Percentiles rank a stretch among this genome's conserved stretches.
These are phyloP conservation scores for Phytophthora cryptogea DNA, from an alignment of 352 stramenopile genomes.

Conservation along the genomic window DNA sequence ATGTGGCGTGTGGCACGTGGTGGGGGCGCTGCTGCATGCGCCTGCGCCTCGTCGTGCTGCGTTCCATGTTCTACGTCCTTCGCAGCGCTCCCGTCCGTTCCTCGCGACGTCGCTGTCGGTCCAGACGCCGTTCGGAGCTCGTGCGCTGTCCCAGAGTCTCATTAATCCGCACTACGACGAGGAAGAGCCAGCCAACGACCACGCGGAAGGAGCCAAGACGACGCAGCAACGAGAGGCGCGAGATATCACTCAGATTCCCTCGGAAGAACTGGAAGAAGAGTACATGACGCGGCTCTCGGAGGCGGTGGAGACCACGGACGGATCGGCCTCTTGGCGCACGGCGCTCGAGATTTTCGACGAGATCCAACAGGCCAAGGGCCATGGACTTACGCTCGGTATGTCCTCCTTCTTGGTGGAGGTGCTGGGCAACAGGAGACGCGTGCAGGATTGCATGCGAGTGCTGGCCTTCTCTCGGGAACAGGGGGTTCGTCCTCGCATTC, in stretches of 20 bases:
- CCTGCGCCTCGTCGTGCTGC: neutral
- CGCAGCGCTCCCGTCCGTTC: neutral
- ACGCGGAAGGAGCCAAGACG: neutral
- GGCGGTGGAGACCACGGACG: slow-evolving; percentile 40
- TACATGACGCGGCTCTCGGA: slow-evolving; percentile 30
- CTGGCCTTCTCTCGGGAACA: slow-evolving; percentile 70
- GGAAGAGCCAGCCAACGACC: slow-evolving; percentile 10
- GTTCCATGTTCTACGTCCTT: neutral
- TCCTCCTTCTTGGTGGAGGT: slow-evolving; percentile 71
- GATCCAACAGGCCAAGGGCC: slow-evolving; percentile 41
- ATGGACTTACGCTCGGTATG: slow-evolving; percentile 46
- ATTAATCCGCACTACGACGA: slow-evolving; percentile 17
- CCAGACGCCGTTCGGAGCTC: slow-evolving; percentile 8
- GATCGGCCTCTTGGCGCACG: slow-evolving; percentile 38
- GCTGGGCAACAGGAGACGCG: slow-evolving; percentile 45
- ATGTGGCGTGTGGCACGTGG: slow-evolving; percentile 18
- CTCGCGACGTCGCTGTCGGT: neutral
- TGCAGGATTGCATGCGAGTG: slow-evolving; percentile 64
- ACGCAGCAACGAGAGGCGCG: slow-evolving; percentile 7
- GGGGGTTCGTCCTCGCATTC: slow-evolving; percentile 76
- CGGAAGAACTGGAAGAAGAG: slow-evolving; percentile 29
- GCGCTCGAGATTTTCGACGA: slow-evolving; percentile 61
- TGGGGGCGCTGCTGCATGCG: slow-evolving; percentile 12
- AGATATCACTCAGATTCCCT: slow-evolving; percentile 23
- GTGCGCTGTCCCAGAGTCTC: slow-evolving; percentile 31